Evolutionary conservation across 768 basidiomycete species (phyloP).

Genomic region (Phaeotremella skinneri): DNA sequence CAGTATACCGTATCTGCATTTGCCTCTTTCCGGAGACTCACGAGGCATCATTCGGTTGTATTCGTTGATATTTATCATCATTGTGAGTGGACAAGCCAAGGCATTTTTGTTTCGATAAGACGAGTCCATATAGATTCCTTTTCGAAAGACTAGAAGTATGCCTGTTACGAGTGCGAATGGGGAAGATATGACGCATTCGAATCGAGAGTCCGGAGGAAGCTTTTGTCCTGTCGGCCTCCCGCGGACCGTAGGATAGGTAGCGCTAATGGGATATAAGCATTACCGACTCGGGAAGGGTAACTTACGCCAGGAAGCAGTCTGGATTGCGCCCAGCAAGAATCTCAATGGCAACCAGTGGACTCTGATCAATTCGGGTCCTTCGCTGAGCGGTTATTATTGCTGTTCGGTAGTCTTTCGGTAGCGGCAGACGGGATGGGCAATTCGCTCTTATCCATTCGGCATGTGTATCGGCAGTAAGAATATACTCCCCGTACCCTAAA

Average conservation of each 20-base stretch:
- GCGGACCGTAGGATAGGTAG: too few species aligned
- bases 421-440: conserved; percentile 3
- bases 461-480: neutral
- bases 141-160: conserved; percentile 4
- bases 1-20: neutral
- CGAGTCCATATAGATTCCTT: conserved; percentile 15
- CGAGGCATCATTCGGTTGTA: conserved; percentile 15
- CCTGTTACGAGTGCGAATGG: conserved; percentile 1
- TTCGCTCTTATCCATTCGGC: neutral
- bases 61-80: conserved; percentile 10
- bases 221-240: neutral
- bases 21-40: conserved; percentile 6
- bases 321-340: conserved; percentile 4
- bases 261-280: neutral
- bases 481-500: conserved; percentile 2
- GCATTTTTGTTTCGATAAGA: conserved; percentile 20
- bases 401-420: neutral
- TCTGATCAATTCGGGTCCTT: neutral
- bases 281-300: neutral
- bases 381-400: conserved; percentile 3
- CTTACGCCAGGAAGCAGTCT: conserved; percentile 6
- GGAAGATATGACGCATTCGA: conserved; percentile 11
- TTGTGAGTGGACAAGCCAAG: conserved; percentile 12
- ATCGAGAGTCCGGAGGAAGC: neutral
- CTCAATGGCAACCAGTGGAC: conserved; percentile 7